Base-by-base conservation (phyloP, 345 rosid species). In the Eucalyptus sideroxylon region DNA sequence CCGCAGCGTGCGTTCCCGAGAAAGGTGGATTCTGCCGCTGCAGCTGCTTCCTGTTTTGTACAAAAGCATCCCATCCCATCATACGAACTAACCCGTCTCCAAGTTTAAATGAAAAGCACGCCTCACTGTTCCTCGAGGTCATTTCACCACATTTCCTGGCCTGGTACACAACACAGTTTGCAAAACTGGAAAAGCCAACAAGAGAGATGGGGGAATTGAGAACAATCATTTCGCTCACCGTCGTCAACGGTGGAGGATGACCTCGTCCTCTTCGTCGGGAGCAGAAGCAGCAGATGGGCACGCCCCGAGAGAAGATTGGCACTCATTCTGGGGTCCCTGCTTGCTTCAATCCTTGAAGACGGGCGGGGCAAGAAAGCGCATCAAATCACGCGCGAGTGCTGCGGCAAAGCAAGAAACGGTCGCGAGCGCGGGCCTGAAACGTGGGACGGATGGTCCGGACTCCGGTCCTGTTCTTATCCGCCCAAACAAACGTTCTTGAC, bases 191-290 rank as follows among this genome's bases (percentile, higher is more conserved):
- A 50, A 8, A 15, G 77, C 56, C 26, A 6, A 15, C 47, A 34
- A 87, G 80, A 89, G 88, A 88, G 50, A 80, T 50, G 1, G 82
- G 5, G 81, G 11, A 50, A 37, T 55, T 26, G 89, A 89, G 67
- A 65, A 56, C 21, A 67, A 27, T 11, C 88, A 23, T 37, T 50
- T 26, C 50, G 89, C 88, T 91, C 89, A 95, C 95, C 99, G 83
- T 93, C 95, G 49, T 94, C 94, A 14, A 93, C 90, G 89, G 89
- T 93, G 94, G 82, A 93, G 89, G 60, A 94, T 89, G 91, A 94
- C 89, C 88, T 89, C 93, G 90, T 93, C 96, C 40, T 53, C 86
- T 27, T 72, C 89, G 87, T 72, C 51, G 77, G 50, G 88, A 91
- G 89, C 89, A 49, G 92, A 89, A 86, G 88, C 59, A 56, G 62